Evolutionary conservation across 202 grass and related monocot species (phyloP), one percentile per base, ranked within the genome.

Genomic region (Zoysia matrella): DNA sequence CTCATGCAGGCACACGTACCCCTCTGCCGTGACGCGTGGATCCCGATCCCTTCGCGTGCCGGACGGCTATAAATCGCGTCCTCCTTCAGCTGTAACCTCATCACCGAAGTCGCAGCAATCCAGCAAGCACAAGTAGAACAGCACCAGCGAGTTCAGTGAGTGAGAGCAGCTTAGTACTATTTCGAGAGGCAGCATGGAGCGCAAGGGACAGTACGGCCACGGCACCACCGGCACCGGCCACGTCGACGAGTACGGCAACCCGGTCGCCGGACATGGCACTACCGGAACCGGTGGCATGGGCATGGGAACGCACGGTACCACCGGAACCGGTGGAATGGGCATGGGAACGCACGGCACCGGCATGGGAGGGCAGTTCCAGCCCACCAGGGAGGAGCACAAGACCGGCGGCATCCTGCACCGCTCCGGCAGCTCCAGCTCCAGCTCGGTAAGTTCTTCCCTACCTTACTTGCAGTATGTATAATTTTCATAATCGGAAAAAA

Each of bases 401-500:
- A 51, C 60, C 15, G 82, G 65, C 43, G 86, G 65, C 7, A 14
- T 86, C 60, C 91, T 89, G 16, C 94, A 79, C 57, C 94, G 90
- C 78, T 91, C 94, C 22, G 86, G 86, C 43, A 89, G 86, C 70
- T 97, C 93, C 73, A 96, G 93, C 82, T 93, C 91, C 67, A 95
- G 93, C 82, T 95, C 93, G 81, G 93, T 97, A 80, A 36, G 7
- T 6, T 57, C 4, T 36, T 36, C 30, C 30, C 30, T 36, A 36
- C 30, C 30, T 36, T 36, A 36, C 30, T 36, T 36, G 11, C 10
- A 13, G 3, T 57, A n/a, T n/a, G 4, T n/a, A 16, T 55, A 15
- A 55, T 1, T 14, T 55, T 1, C 4, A 7, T 56, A 7, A 3
- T 8, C 5, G 2, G 3, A 2, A 0, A 22, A 60, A 58, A 60